phyloP scores from a whole-genome alignment of 192 early-diverging fungal species.

The Backusella westeae region DNA sequence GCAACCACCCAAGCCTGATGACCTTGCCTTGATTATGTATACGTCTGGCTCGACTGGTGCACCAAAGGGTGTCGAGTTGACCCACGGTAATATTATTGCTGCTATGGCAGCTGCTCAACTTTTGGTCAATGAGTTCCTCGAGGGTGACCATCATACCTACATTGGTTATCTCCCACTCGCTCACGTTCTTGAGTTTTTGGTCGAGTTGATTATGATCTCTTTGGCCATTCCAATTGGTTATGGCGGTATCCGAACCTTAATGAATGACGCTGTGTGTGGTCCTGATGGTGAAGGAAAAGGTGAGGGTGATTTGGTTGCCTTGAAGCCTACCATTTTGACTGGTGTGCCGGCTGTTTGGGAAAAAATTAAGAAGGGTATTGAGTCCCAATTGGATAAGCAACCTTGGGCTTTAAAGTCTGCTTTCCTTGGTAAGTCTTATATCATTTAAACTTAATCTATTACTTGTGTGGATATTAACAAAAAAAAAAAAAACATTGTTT shows the following conservation, averaged over 20 bases:
- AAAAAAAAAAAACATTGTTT: background rate
- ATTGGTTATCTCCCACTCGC: slow-evolving; percentile 62
- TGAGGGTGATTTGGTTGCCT: slow-evolving; percentile 63
- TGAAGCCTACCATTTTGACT: slow-evolving; percentile 73
- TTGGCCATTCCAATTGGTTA: slow-evolving; percentile 56
- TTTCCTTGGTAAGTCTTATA: slow-evolving; percentile 45
- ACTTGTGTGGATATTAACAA: background rate
- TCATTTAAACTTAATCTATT: background rate
- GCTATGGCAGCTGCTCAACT: slow-evolving; percentile 44
- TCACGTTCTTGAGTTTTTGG: slow-evolving; percentile 84
- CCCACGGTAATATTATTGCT: slow-evolving; percentile 66
- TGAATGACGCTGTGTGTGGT: slow-evolving; percentile 56
- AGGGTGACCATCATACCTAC: slow-evolving; percentile 35
- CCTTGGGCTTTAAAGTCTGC: slow-evolving; percentile 36
- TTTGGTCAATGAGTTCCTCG: slow-evolving; percentile 22
- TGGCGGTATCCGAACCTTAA: slow-evolving; percentile 70
- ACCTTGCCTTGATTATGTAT: slow-evolving; percentile 61
- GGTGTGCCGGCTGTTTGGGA: slow-evolving; percentile 91
- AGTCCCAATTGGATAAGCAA: slow-evolving; percentile 50
- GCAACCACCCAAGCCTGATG: slow-evolving; percentile 27
- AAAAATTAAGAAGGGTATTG: slow-evolving; percentile 80
- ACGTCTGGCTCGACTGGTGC: slow-evolving; percentile 63
- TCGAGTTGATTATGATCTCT: slow-evolving; percentile 70
- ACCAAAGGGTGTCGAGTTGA: slow-evolving; percentile 75
- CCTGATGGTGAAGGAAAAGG: slow-evolving; percentile 44